Evolutionary conservation across 2,329 filamentous ascomycete genomes (phyloP), one percentile per base, ranked within the genome.

Genomic region (Elsinoe batatas): DNA sequence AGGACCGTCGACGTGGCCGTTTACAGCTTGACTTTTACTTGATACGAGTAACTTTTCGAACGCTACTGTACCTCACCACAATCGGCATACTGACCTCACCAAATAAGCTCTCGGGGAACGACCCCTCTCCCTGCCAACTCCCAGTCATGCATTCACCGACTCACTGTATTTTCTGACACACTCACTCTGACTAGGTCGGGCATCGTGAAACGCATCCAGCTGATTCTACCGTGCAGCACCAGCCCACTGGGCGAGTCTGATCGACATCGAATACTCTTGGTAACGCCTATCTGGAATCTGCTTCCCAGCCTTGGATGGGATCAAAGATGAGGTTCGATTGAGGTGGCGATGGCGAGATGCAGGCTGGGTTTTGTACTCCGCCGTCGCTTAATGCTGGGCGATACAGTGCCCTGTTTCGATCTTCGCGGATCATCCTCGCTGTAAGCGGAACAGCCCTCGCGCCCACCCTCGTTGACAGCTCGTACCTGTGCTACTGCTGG

Each of bases 121-220:
- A 26, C 32, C 17, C 32, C 15, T 11, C 3, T 13, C 47, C 33
- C 32, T 38, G 36, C 36, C 44, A 33, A 13, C 47, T 22, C n/a
- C 47, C 47, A 51, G 47, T 51, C 47, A 51, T 51, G 47, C 26
- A 32, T 51, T 51, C 47, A 18, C 47, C 47, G 47, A 51, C 32
- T 51, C 47, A 26, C 36, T 26, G 32, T 51, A 13, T 51, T 38
- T 38, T 38, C 47, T 51, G 47, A 51, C 47, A 51, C 47, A 35
- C 47, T 26, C 13, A 26, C 26, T 33, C 47, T 51, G 26, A 26
- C 47, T 30, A 51, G 32, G n/a, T 20, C 33, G 47, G 32, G 47
- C n/a, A 37, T 36, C 32, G 33, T 51, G 47, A 51, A 51, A 51
- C 47, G 33, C 7, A 18, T 17, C n/a, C 26, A 51, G 47, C 26